phyloP scores from a whole-genome alignment of 495 filamentous ascomycete species.

The Xylaria castorea region DNA sequence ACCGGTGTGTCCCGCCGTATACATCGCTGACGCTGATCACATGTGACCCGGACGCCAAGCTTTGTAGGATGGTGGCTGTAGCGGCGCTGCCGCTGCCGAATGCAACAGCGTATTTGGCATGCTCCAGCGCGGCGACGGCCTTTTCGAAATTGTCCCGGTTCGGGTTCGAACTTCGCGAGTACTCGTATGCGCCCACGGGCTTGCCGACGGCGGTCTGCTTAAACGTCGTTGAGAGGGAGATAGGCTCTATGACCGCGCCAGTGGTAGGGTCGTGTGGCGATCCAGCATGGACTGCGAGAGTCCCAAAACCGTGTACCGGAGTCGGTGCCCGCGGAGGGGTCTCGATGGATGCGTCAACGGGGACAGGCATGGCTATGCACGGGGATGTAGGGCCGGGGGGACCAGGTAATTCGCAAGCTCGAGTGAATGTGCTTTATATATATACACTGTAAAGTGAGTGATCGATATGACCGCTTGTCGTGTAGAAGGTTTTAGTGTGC shows the following conservation, averaged over 20 bases:
- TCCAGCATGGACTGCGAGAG: constrained; percentile 92
- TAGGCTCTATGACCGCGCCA: constrained; percentile 93
- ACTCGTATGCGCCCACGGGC: constrained; percentile 88
- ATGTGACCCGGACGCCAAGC: constrained; percentile 88
- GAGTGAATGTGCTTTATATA: neutral
- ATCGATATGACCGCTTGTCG: neutral
- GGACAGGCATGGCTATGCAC: constrained; percentile 45
- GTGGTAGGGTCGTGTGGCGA: constrained; percentile 87
- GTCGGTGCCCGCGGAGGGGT: constrained; percentile 52
- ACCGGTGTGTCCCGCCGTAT: constrained; percentile 96
- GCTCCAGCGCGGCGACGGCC: constrained; percentile 88
- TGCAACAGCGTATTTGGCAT: constrained; percentile 90
- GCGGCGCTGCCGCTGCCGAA: constrained; percentile 95
- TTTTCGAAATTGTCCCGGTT: constrained; percentile 94
- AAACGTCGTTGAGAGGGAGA: constrained; percentile 94
- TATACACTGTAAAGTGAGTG: neutral
- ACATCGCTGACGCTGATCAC: constrained; percentile 96
- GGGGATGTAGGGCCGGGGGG: neutral
- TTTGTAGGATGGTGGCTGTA: constrained; percentile 91
- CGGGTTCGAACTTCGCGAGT: constrained; percentile 89
- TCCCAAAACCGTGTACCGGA: constrained; percentile 74
- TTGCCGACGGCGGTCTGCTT: constrained; percentile 83
- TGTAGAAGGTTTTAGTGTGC: neutral
- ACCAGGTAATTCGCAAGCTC: neutral
- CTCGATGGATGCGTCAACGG: constrained; percentile 48